Base-by-base conservation (phyloP, 2,329 filamentous ascomycete genomes). In the Esteya vermicola region DNA sequence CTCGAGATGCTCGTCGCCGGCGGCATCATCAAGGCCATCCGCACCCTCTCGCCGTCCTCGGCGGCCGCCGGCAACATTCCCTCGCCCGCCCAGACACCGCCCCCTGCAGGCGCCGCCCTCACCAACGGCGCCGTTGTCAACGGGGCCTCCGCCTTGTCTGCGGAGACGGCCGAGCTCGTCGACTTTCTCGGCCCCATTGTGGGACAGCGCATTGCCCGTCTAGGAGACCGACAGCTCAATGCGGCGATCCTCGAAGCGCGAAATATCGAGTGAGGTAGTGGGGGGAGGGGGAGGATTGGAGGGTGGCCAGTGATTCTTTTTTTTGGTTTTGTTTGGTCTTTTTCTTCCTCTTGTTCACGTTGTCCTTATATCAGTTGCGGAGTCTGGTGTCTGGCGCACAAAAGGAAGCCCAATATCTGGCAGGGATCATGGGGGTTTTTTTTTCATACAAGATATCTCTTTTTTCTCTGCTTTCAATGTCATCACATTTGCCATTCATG, bases 131-230 rank as follows among this genome's bases (percentile, higher is more conserved):
- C 48, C 23, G 23, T 34, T 23, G 19, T 6, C 22, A 26, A 27
- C 19, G 30, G 12, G 22, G 34, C 38, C 9, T 14, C 28, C 1
- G 50, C 48, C 38, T n/a, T n/a, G n/a, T 60, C 63, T 9, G 51
- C 54, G 2, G 63, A 72, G 40, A 51, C 55, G 0, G 52, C 58
- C 7, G 62, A 72, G 40, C 56, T 76, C 4, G 62, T 62, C 25
- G 70, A 71, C 2, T 75, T 75, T 39, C 51, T 77, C 7, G 72
- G 72, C 0, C 62, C 70, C 6, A 68, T 67, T 32, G 57, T 76
- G 4, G 71, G 68, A n/a, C 57, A 59, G 30, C 62, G 62, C 33
- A 59, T 76, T 46, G 58, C 61, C 1, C 53, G 56, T 21, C 51
- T 69, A 9, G 62, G 59, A 4, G 67, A 71, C 45, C 59, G 62